phyloP scores from a whole-genome alignment of 768 basidiomycete genomes.

The Kwoniella mangroviensis region DNA sequence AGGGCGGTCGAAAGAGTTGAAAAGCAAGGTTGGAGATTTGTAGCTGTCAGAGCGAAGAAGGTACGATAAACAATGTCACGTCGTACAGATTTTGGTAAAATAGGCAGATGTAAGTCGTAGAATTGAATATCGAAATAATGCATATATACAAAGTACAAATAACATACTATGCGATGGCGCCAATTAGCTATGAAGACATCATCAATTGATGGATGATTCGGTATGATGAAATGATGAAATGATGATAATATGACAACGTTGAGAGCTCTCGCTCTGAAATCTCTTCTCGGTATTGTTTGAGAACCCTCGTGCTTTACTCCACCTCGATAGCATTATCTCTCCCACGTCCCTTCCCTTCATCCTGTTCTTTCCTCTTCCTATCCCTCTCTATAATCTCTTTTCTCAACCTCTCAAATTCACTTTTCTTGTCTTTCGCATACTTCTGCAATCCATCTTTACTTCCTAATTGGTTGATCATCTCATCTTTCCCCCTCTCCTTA shows the following conservation, averaged over 20 bases:
- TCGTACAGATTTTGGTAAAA: too few species aligned
- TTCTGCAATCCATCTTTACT: constrained; percentile 35
- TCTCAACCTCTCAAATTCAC: constrained; percentile 47
- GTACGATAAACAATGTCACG: too few species aligned
- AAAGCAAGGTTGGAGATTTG: constrained; percentile 40
- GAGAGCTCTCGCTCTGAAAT: too few species aligned
- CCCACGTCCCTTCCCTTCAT: constrained; percentile 29
- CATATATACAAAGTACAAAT: neutral
- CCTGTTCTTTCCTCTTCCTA: constrained; percentile 26
- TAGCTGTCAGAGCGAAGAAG: constrained; percentile 39
- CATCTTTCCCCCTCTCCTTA: constrained; percentile 49
- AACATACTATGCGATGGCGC: neutral
- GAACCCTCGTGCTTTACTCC: constrained; percentile 21
- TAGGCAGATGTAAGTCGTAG: too few species aligned
- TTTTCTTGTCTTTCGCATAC: constrained; percentile 41
- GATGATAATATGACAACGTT: neutral
- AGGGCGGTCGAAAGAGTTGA: constrained; percentile 20
- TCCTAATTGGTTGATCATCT: constrained; percentile 30
- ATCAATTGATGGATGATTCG: neutral
- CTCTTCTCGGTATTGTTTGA: too few species aligned
- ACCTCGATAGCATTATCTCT: constrained; percentile 44
- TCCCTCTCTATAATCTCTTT: constrained; percentile 47
- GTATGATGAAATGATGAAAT: too few species aligned
- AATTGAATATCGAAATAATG: neutral
- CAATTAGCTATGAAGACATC: neutral